Conservation (phyloP, 2,329 filamentous ascomycete genomes). For the Botryosphaeria agaves region DNA sequence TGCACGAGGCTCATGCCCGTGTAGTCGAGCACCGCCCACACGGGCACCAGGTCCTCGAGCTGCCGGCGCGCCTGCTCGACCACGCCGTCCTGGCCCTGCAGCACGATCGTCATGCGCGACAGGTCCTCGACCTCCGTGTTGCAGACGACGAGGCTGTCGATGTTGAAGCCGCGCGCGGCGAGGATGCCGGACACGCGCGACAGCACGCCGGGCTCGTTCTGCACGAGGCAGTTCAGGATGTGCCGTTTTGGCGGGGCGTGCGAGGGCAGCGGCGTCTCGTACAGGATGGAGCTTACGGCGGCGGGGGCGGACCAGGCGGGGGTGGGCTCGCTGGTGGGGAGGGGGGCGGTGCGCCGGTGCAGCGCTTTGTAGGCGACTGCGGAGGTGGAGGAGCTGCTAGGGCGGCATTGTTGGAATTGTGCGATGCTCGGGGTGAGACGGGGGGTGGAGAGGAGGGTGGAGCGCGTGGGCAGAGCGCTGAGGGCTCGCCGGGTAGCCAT, state of each 20-base stretch:
- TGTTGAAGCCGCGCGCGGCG: slow-evolving; percentile 94
- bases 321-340: slow-evolving; percentile 58
- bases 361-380: slow-evolving; percentile 95
- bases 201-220: slow-evolving; percentile 95
- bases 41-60: slow-evolving; percentile 88
- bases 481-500: slow-evolving; percentile 26
- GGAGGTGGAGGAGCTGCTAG: slow-evolving; percentile 56
- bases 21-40: slow-evolving; percentile 97
- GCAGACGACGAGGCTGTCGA: slow-evolving; percentile 94
- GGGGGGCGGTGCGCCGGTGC: slow-evolving; percentile 74
- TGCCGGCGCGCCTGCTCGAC: slow-evolving; percentile 94
- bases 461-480: slow-evolving; percentile 18
- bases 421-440: slow-evolving; percentile 11
- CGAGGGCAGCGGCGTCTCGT: slow-evolving; percentile 84
- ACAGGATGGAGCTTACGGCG: slow-evolving; percentile 94
- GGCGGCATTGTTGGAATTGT: slow-evolving; percentile 12
- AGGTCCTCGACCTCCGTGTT: slow-evolving; percentile 94
- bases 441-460: too few species aligned
- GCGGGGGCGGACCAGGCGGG: slow-evolving; percentile 78
- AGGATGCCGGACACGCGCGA: slow-evolving; percentile 94
- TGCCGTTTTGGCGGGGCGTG: slow-evolving; percentile 78
- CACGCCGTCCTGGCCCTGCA: slow-evolving; percentile 89
- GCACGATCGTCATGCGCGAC: slow-evolving; percentile 95
- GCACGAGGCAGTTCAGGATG: slow-evolving; percentile 93
- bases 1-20: slow-evolving; percentile 84